Evolutionary conservation across 495 filamentous ascomycete genomes (phyloP).

Genomic region (Aspergillus sclerotioniger): DNA sequence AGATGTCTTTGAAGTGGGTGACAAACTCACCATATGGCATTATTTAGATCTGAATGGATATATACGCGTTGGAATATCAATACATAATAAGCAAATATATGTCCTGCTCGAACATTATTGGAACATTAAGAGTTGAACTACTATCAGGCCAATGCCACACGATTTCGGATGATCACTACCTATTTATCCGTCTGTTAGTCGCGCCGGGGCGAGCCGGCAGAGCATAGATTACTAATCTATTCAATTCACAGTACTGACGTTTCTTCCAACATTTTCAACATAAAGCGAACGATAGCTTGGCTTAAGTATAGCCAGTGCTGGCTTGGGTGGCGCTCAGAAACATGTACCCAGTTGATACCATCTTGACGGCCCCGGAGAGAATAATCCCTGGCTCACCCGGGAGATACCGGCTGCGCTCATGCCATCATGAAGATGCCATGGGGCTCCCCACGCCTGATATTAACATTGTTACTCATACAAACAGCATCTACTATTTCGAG

Average conservation of each 20-base stretch:
- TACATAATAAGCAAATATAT: background rate
- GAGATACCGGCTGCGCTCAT: background rate
- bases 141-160: background rate
- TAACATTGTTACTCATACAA: no score
- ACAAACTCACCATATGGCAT: background rate
- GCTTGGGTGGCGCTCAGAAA: background rate
- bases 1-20: background rate
- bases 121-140: background rate
- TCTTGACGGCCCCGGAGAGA: background rate
- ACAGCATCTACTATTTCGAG: no score
- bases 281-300: background rate
- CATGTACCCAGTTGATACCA: background rate
- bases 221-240: background rate
- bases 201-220: background rate
- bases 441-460: no score
- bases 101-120: background rate
- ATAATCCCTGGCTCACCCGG: background rate
- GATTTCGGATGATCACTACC: background rate
- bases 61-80: background rate
- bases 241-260: no score
- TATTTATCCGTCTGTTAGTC: background rate
- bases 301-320: background rate
- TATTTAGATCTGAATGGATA: background rate
- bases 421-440: background rate
- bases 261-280: background rate